Conservation (phyloP, 73 alveolate species). For the Uronychia setigera region DNA sequence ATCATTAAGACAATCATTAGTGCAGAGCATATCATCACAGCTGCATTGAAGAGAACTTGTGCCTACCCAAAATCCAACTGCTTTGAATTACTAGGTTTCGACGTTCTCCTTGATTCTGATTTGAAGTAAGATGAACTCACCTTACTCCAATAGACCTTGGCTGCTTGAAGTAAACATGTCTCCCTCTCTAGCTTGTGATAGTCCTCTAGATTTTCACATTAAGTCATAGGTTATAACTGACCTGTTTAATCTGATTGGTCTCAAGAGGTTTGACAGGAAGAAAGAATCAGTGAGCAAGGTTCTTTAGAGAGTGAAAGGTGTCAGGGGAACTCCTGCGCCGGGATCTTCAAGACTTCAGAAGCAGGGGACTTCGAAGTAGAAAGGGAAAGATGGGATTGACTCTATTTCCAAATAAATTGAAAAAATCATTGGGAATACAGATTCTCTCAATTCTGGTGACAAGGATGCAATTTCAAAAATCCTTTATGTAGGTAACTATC, state of each 20-base stretch:
- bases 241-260: constrained; percentile 78
- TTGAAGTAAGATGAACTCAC: constrained; percentile 40
- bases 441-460: background rate
- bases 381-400: background rate
- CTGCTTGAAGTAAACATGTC: constrained; percentile 82
- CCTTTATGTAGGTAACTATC: background rate
- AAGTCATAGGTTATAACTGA: constrained; percentile 77
- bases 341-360: background rate
- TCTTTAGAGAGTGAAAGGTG: constrained; percentile 6
- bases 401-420: background rate
- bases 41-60: constrained; percentile 62
- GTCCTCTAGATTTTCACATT: constrained; percentile 83
- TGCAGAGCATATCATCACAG: constrained; percentile 66
- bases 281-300: constrained; percentile 49
- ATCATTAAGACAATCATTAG: constrained; percentile 70
- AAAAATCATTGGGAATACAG: background rate
- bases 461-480: background rate
- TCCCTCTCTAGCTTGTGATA: constrained; percentile 79
- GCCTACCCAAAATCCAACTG: constrained; percentile 71
- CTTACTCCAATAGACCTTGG: constrained; percentile 67
- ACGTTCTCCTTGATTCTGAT: constrained; percentile 75
- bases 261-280: constrained; percentile 54
- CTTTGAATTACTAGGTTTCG: constrained; percentile 83
- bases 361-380: background rate
- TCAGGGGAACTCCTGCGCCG: background rate